Evolutionary conservation across 805 yeast genomes (phyloP), one percentile per base, ranked within the genome.

Genomic region (Candida easanensis): DNA sequence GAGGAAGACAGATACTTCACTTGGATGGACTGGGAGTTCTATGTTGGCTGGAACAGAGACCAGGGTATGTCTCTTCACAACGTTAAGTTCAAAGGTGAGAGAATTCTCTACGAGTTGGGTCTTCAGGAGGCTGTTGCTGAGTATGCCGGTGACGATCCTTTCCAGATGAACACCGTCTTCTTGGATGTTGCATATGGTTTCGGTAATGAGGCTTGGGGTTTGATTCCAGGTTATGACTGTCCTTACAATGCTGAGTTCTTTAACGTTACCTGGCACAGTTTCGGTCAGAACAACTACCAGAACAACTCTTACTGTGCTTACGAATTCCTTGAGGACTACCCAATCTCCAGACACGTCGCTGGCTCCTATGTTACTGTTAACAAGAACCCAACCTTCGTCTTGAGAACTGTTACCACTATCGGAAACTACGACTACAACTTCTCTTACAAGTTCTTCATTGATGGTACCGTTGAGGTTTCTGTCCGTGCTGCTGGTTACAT

Each of bases 11-110:
- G 61, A 45, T 58, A 55, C 45, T 58, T 58, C 49, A 50, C 55
- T 9, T 57, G 63, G 63, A 55, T 58, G 60, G 62, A 56, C 39
- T 58, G 63, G 63, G 56, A 52, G 41, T 55, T 58, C 41, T 58
- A 45, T 25, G 39, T 48, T 27, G 49, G 58, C 3, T 58, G 61
- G 61, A 35, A 44, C 18, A 52, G 62, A 46, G 63, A 58, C 37
- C 33, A 39, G 4, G 63, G 62, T 36, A 19, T 56, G 44, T 42
- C 59, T 6, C 33, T 58, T 22, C 56, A 50, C 42, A 60, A 59
- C 39, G 37, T 59, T 14, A 56, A 49, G 46, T 58, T 56, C 46
- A 56, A 58, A 37, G 63, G 63, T 30, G 63, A 59, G 46, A 53
- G 63, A 54, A 50, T 59, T 26, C 30, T 52, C 9, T 58, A 46